Evolutionary conservation across 441 rosid species (phyloP), one percentile per base, ranked within the genome.

Genomic region (Erodium texanum): DNA sequence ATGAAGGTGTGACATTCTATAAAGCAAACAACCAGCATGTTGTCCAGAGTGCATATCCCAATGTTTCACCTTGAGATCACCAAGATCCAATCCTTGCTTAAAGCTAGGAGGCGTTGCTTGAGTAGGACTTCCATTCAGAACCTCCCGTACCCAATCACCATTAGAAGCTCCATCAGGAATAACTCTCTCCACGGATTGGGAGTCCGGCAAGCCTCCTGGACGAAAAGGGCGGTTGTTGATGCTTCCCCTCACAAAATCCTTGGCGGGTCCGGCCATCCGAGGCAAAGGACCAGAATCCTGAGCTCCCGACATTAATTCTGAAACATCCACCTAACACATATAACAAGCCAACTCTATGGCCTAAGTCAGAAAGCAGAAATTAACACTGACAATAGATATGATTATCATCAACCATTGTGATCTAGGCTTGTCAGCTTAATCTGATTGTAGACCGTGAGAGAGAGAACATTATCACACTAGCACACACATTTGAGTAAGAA

Each of bases 211-310:
- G 48, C 99, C 99, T 73, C 99, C 99, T 14, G 98, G 99, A 56
- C 87, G 89, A 74, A 94, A 94, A 74, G 99, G 99, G 23, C 96
- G 96, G 77, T 84, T 92, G 71, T 78, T 88, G 77, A 83, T 82
- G 84, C 99, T 91, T 82, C 99, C 99, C 74, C 93, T 86, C 68
- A 91, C 79, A 77, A 88, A 77, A 82, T 93, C 99, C 73, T 87
- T 89, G 7, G 93, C 81, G 52, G 88, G 86, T 67, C 94, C 92
- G 70, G 77, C 79, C 70, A 85, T 61, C 24, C 86, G 86, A 22
- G 92, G 93, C 65, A 86, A 76, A 73, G 83, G 74, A 75, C 90
- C 82, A 71, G 83, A 81, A 58, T 82, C 92, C 77, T 89, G 89
- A 80, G 78, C 81, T 75, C 89, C 92, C 7, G 76, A 73, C 77